phyloP scores from a whole-genome alignment of 768 basidiomycete species.

The Suillus subluteus region DNA sequence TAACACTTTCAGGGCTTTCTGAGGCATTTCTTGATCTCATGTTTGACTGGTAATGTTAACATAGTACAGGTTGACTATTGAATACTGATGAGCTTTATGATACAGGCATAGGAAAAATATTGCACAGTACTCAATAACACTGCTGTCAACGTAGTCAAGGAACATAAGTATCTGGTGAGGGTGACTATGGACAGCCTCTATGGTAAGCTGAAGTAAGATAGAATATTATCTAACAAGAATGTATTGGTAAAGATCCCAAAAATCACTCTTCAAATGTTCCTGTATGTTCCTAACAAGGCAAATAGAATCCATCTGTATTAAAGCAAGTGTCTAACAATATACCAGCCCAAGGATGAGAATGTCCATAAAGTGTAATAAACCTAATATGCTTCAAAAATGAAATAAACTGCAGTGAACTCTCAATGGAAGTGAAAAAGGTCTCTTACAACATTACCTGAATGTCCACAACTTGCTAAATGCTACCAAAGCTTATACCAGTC shows the following conservation, averaged over 20 bases:
- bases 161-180: neutral
- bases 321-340: neutral
- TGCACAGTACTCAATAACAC: neutral
- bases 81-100: neutral
- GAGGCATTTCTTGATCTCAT: neutral
- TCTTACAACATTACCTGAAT: neutral
- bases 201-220: neutral
- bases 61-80: neutral
- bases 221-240: neutral
- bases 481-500: conserved; percentile 9
- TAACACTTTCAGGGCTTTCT: neutral
- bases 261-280: neutral
- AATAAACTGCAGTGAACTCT: neutral
- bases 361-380: neutral
- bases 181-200: neutral
- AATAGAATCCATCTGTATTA: neutral
- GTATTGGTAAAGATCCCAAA: neutral
- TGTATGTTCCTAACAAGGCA: neutral
- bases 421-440: neutral
- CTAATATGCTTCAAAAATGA: neutral
- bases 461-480: neutral
- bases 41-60: conserved; percentile 5
- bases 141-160: neutral
- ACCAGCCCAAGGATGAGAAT: neutral
- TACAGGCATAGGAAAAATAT: conserved; percentile 7